Conservation (phyloP, 2,329 filamentous ascomycete genomes). For the Microcyclosporella mali region DNA sequence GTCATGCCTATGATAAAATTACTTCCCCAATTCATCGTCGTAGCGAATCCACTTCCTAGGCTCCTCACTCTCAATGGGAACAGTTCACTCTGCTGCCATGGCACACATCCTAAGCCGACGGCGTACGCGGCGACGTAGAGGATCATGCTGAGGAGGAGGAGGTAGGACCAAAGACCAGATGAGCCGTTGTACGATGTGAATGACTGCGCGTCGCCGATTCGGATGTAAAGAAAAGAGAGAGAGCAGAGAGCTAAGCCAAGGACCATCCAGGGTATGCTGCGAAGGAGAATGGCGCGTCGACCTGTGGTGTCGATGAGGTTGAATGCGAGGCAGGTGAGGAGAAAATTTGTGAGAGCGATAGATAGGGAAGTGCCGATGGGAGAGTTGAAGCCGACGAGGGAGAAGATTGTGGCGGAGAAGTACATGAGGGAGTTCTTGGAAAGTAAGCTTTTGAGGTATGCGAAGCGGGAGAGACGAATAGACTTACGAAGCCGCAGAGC, state of each 20-base stretch:
- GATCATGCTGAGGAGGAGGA: constrained; percentile 70
- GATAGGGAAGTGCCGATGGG: constrained; percentile 41
- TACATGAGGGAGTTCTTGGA: constrained; percentile 43
- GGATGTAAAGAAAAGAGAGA: constrained; percentile 63
- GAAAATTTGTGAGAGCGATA: constrained; percentile 42
- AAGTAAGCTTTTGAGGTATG: constrained; percentile 1
- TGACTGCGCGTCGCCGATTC: constrained; percentile 34
- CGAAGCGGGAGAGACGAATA: neutral
- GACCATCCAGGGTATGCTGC: constrained; percentile 79
- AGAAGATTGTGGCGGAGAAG: constrained; percentile 44
- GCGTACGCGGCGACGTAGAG: constrained; percentile 82
- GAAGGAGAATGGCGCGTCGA: constrained; percentile 60
- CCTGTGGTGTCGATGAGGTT: constrained; percentile 40
- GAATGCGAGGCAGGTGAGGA: constrained; percentile 43
- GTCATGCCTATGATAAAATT: constrained; percentile 84
- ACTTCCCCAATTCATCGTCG: constrained; percentile 78
- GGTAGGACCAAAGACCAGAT: constrained; percentile 30
- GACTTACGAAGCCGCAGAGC: constrained; percentile 27
- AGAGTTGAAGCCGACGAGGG: constrained; percentile 40
- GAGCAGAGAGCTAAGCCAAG: constrained; percentile 64
- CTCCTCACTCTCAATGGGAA: constrained; percentile 73
- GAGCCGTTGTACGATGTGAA: neutral
- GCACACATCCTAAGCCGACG: constrained; percentile 81
- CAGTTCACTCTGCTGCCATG: constrained; percentile 88
- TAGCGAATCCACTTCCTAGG: constrained; percentile 65